phyloP scores from a whole-genome alignment of 1,139 yeast species.

The Spathaspora sp. region DNA sequence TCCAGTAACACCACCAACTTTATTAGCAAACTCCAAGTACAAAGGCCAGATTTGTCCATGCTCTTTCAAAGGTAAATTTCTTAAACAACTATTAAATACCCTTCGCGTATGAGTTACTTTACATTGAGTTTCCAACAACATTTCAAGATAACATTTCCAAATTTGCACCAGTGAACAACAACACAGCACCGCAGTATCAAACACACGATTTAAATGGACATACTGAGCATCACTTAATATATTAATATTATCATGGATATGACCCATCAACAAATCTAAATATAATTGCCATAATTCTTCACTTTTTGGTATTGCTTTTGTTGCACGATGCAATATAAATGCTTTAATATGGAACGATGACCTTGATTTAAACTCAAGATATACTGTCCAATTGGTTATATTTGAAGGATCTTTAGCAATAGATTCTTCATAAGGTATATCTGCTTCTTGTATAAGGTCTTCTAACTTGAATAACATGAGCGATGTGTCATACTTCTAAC shows the following conservation, averaged over 20 bases:
- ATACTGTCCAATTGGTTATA: constrained; percentile 53
- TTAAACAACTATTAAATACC: constrained; percentile 54
- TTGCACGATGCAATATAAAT: constrained; percentile 56
- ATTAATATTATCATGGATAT: constrained; percentile 6
- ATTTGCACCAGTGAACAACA: constrained; percentile 39
- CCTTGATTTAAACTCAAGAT: constrained; percentile 35
- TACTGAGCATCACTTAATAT: constrained; percentile 19
- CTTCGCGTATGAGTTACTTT: constrained; percentile 46
- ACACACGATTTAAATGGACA: constrained; percentile 36
- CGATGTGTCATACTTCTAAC: background rate
- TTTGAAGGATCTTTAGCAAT: constrained; percentile 45
- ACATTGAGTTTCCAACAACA: constrained; percentile 34
- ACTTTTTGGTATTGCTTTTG: constrained; percentile 45
- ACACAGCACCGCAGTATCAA: constrained; percentile 46
- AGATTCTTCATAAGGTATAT: constrained; percentile 46
- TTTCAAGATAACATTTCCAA: constrained; percentile 57
- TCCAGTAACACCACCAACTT: constrained; percentile 43
- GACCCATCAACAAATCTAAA: constrained; percentile 40
- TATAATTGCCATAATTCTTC: constrained; percentile 59
- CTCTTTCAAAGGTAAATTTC: constrained; percentile 47
- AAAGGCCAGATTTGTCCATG: constrained; percentile 65
- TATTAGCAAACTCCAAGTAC: constrained; percentile 52
- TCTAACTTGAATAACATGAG: constrained; percentile 15
- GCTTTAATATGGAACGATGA: constrained; percentile 29
- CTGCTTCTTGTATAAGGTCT: constrained; percentile 26